Base-by-base conservation (phyloP, 176 grass and related monocot genomes). In the Lolium perenne region DNA sequence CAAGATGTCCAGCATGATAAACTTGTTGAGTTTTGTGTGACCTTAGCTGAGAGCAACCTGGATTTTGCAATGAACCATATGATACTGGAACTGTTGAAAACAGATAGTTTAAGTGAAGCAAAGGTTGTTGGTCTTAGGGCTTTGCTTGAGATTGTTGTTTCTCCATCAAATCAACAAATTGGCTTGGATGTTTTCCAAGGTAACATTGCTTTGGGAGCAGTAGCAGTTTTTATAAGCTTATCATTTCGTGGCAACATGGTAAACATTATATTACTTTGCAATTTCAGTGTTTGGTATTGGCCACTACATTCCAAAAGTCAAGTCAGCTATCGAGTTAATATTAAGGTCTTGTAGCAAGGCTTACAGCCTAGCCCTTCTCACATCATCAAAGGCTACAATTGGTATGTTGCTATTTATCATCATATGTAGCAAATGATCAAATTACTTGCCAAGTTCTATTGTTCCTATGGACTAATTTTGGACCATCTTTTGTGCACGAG, bases 21-120 rank as follows among this genome's bases (percentile, higher is more conserved):
- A 84, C 96, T 98, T 89, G 93, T 95, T 82, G 93, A 98, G 78
- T 95, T 98, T 75, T 95, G 96, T 92, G 93, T 92, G 76, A 98
- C 93, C 80, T 89, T 98, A 81, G 86, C 96, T 53, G 93, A 90
- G 74, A 92, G 88, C 82, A 91, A 98, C 81, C 90, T 98, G 40
- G 93, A 95, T 87, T 98, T 98, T 79, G 87, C 92, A 43, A 98
- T 98, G 96, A 98, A 91, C 68, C 96, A 98, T 87, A 95, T 98
- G 93, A 92, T 98, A 86, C 88, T 98, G 47, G 96, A 98, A 87
- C 87, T 98, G 77, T 77, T 98, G 29, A 98, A 95, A 90, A 58
- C 80, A 86, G 96, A 98, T 89, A 94, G 90, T 87, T 88, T 87
- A 55, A 95, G 93, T 89, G 96, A 98, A 89, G 96, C 96, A 77